Percentiles rank a stretch among this genome's conserved stretches.
These are phyloP conservation scores for Astrocystis sublimbata DNA, from an alignment of 495 filamentous ascomycete species.

Conservation along the genomic window DNA sequence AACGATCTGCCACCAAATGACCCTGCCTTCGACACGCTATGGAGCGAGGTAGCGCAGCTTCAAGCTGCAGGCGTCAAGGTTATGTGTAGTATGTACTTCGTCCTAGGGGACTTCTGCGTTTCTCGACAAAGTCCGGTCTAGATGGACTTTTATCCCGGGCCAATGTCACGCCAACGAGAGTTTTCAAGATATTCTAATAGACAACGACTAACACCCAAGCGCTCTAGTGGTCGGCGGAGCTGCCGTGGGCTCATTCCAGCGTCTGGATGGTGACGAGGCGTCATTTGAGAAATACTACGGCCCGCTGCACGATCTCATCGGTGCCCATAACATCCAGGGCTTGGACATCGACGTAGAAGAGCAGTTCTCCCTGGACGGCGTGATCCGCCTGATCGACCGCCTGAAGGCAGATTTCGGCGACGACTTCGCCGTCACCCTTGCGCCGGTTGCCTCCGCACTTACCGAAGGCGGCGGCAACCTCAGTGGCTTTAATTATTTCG, in stretches of 20 bases:
- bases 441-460: slow-evolving; percentile 76
- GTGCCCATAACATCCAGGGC: slow-evolving; percentile 63
- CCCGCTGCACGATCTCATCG: slow-evolving; percentile 63
- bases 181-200: background rate
- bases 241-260: slow-evolving; percentile 64
- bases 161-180: background rate
- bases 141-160: background rate
- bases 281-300: slow-evolving; percentile 68
- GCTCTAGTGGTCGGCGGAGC: slow-evolving; percentile 72
- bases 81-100: slow-evolving; percentile 54
- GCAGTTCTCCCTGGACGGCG: slow-evolving; percentile 66
- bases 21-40: slow-evolving; percentile 59
- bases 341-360: slow-evolving; percentile 88
- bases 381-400: slow-evolving; percentile 72
- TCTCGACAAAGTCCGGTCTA: too few species aligned
- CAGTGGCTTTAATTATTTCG: slow-evolving; percentile 73
- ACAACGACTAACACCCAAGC: background rate
- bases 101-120: background rate
- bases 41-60: slow-evolving; percentile 62
- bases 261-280: slow-evolving; percentile 58
- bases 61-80: slow-evolving; percentile 69
- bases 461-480: slow-evolving; percentile 57
- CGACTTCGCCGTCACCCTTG: slow-evolving; percentile 72
- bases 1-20: slow-evolving; percentile 67
- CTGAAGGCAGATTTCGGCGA: slow-evolving; percentile 72